Percentiles rank a stretch among this genome's conserved stretches.
Evolutionary conservation across 306 rosid genomes (phyloP).

Genomic region (Lathyrus sativus): DNA sequence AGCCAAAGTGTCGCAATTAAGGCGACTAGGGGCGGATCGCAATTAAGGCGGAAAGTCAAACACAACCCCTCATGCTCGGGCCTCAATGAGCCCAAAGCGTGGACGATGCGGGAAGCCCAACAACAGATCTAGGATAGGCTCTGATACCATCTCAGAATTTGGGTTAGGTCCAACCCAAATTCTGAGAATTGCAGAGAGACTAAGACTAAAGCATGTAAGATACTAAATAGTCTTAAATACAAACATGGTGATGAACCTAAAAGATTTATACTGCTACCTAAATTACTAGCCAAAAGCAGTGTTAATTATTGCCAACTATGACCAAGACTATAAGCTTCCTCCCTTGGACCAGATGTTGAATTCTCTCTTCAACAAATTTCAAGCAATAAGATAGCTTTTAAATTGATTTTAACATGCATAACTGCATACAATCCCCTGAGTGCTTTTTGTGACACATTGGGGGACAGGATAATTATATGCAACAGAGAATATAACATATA

Average conservation of each 20-base stretch:
- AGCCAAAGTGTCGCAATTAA: no score
- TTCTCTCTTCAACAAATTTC: conserved; percentile 1
- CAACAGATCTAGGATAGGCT: no score
- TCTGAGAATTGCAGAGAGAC: no score
- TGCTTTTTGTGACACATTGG: background rate
- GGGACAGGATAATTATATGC: background rate
- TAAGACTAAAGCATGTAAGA: background rate
- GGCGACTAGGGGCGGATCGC: no score
- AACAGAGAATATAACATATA: conserved; percentile 9
- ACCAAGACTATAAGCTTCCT: background rate
- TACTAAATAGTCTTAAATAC: background rate
- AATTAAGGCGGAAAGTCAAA: no score
- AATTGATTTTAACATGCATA: background rate
- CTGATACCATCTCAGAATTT: no score
- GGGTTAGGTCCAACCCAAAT: no score
- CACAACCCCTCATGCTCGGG: no score
- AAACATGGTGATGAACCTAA: background rate
- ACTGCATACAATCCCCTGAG: background rate
- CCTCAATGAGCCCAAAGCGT: no score
- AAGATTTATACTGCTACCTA: background rate
- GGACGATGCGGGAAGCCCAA: no score
- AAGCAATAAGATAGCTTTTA: background rate
- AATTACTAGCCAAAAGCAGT: background rate
- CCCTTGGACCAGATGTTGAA: background rate
- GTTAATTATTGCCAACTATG: background rate